Base-by-base conservation (phyloP, 495 filamentous ascomycete genomes). In the Xylaria venustula region DNA sequence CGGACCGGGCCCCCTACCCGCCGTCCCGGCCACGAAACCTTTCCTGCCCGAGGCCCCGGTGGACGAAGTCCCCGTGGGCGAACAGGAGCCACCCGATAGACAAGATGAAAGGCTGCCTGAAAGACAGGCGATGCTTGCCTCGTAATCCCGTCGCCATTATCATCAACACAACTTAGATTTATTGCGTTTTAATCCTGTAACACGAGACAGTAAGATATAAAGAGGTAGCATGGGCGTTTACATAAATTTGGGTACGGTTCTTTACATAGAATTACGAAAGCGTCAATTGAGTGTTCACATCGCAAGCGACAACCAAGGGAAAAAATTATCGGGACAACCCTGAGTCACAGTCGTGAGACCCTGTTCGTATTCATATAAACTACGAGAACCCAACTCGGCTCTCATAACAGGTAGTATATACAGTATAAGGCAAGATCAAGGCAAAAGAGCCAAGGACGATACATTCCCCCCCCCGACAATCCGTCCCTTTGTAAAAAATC, bases 21-120 rank as follows among this genome's bases (percentile, higher is more conserved):
- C 78, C 62, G 88, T 81, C 7, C 90, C 92, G 2, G 60, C 74
- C 48, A 77, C 75, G 1, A 76, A 63, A 63, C 67, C 69, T 61
- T 73, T 72, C 67, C 46, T 42, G 20, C 57, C 47, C 19, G 61
- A 66, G 28, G 12, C 15, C 9, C 11, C 36, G 14, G 11, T 25
- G 41, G 28, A 28, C 40, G 37, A 66, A 32, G 12, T 7, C 9
- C 11, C 36, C 11, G 11, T 25, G 41, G 28, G 28, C 40, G 37
- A 63, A 22, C 44, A 62, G 42, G 44, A 59, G 40, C 37, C 15
- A 34, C 42, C 23, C 26, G 50, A 74, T 64, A 66, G 64, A 42
- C 54, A 76, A 71, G 66, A 69, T 71, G 45, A 64, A 70, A 59
- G 75, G 75, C 67, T 62, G 54, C 61, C 67, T 45, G 59, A 73